phyloP scores from a whole-genome alignment of 352 stramenopile genomes.

The Globisporangium rhizosaccharum region DNA sequence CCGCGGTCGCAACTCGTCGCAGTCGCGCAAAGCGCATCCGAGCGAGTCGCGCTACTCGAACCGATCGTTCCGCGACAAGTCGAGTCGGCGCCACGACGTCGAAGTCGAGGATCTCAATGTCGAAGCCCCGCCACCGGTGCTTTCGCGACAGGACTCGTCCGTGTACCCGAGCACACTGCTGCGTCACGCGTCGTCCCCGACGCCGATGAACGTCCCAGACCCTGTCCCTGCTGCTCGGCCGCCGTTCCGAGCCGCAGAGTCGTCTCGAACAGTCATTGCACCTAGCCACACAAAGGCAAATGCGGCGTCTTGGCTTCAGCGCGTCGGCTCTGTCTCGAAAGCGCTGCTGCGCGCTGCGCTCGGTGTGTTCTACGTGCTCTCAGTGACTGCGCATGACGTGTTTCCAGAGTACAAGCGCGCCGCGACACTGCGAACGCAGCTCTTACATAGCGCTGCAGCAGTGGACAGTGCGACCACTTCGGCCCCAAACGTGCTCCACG shows the following conservation, averaged over 20 bases:
- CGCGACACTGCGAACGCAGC: background rate
- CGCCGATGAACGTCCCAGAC: background rate
- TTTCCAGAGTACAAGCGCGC: constrained; percentile 1
- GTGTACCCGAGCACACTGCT: constrained; percentile 9
- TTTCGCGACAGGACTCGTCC: constrained; percentile 2
- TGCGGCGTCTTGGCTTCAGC: background rate
- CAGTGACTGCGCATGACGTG: background rate
- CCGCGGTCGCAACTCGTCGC: constrained; percentile 1
- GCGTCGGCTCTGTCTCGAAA: background rate
- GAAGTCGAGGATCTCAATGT: constrained; percentile 14
- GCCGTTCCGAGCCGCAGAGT: background rate
- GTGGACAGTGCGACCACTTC: background rate
- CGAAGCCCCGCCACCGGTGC: background rate
- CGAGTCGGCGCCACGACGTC: constrained; percentile 14
- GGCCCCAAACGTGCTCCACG: background rate
- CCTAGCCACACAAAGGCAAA: background rate
- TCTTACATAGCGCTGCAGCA: background rate
- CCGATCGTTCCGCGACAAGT: constrained; percentile 23
- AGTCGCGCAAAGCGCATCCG: constrained; percentile 20
- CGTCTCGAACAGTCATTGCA: background rate
- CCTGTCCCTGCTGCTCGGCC: background rate
- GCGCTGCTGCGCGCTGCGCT: constrained; percentile 1
- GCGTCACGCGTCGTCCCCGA: background rate
- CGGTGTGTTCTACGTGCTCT: background rate
- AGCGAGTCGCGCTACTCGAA: constrained; percentile 33